Evolutionary conservation across 768 basidiomycete genomes (phyloP), one percentile per base, ranked within the genome.

Genomic region (Phaffia tasmanica): DNA sequence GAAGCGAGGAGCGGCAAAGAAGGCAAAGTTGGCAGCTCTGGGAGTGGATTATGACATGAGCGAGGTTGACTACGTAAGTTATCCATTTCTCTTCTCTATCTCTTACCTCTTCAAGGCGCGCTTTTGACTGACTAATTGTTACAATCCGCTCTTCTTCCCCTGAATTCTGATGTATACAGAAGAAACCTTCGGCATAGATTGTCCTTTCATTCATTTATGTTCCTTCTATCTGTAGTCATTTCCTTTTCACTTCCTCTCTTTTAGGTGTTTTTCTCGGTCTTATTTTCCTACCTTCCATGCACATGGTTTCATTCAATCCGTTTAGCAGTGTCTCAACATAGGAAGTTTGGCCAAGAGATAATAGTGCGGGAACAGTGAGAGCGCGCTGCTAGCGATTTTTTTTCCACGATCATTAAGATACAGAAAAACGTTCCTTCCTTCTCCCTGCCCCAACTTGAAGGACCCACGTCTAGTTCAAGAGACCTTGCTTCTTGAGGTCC

Each of bases 401-500:
- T 8, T 57, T 6, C 6, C 25, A 8, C 29, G 8, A 8, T 53
- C 51, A 21, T 53, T 5, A n/a, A 4, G 4, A 21, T 53, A 27
- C 16, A 4, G n/a, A 4, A 53, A 27, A 7, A 53, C 51, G 18
- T 4, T 53, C 27, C 51, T 16, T 27, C 27, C 16, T 23, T 32
- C 25, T 32, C 56, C 56, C 27, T 57, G 18, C 25, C 56, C 27
- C 18, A 14, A 25, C 56, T 27, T 8, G 15, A 32, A 25, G 29
- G 15, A 8, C 7, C 19, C 47, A 19, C 32, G 21, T 57, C 63
- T 72, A 78, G 50, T 93, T 88, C 65, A 94, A 79, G 65, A 65
- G 64, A 51, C 92, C 93, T 75, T 97, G 93, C 78, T 92, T 90
- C 81, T 92, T 94, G 71, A 95, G 80, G 73, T 94, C 90, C 72